Evolutionary conservation across 1,284 basidiomycete genomes (phyloP).

Genomic region (Sanghuangporus weigelae): DNA sequence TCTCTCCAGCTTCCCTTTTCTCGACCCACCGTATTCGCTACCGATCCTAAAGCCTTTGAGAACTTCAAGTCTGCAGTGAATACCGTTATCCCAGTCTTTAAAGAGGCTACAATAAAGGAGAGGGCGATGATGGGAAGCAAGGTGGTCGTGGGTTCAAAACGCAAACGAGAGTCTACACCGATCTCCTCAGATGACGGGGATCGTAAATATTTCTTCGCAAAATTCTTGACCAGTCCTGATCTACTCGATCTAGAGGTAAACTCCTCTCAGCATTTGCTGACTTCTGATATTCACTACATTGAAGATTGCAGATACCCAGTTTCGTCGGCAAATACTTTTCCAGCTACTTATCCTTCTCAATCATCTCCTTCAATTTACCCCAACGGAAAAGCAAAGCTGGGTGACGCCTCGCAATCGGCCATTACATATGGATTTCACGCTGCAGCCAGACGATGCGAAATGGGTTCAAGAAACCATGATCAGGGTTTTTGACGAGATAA

Average conservation of each 20-base stretch:
- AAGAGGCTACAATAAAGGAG: slow-evolving; percentile 80
- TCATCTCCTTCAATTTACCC: slow-evolving; percentile 76
- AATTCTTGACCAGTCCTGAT: slow-evolving; percentile 83
- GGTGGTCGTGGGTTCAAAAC: slow-evolving; percentile 43
- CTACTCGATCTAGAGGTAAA: slow-evolving; percentile 80
- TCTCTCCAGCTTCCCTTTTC: slow-evolving; percentile 76
- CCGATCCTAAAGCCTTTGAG: slow-evolving; percentile 43
- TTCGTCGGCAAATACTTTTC: slow-evolving; percentile 87
- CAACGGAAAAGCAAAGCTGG: slow-evolving; percentile 59
- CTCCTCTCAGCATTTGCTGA: slow-evolving; percentile 6
- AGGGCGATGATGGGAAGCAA: slow-evolving; percentile 75
- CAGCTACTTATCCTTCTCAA: slow-evolving; percentile 81
- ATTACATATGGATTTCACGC: slow-evolving; percentile 74
- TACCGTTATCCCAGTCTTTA: slow-evolving; percentile 70
- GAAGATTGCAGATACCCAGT: slow-evolving; percentile 82
- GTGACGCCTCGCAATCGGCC: slow-evolving; percentile 59
- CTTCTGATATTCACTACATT: slow-evolving; percentile 11
- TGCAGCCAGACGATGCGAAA: slow-evolving; percentile 57
- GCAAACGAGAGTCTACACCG: slow-evolving; percentile 54
- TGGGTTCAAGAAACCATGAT: slow-evolving; percentile 69
- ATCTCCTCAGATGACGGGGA: slow-evolving; percentile 34
- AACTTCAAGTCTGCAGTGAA: slow-evolving; percentile 65
- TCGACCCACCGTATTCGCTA: slow-evolving; percentile 58
- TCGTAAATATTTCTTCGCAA: slow-evolving; percentile 80
- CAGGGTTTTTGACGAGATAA: slow-evolving; percentile 64